These are phyloP conservation scores for Auriscalpium orientale DNA, from an alignment of 768 basidiomycete species.

Conservation along the genomic window DNA sequence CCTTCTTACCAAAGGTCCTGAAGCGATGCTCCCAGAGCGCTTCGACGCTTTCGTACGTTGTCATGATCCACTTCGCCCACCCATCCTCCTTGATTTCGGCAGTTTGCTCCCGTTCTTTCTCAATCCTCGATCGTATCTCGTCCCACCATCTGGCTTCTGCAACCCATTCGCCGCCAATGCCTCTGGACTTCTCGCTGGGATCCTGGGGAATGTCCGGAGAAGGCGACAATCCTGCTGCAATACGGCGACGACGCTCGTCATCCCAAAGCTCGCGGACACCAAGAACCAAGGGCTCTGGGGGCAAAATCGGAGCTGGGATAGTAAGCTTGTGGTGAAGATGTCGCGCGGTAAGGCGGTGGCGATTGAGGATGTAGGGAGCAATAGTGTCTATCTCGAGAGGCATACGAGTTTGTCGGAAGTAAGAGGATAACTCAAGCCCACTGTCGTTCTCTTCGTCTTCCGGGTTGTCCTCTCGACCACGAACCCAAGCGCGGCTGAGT, in stretches of 20 bases:
- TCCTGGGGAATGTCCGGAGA: conserved; percentile 69
- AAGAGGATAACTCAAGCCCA: conserved; percentile 42
- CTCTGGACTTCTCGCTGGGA: conserved; percentile 56
- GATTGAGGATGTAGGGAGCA: conserved; percentile 81
- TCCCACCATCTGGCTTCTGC: conserved; percentile 73
- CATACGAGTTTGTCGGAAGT: conserved; percentile 60
- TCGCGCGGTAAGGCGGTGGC: conserved; percentile 56
- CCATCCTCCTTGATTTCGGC: conserved; percentile 20
- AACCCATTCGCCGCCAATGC: conserved; percentile 54
- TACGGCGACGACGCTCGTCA: conserved; percentile 78
- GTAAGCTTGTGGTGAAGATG: conserved; percentile 57
- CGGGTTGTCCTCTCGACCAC: conserved; percentile 32
- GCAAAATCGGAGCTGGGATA: conserved; percentile 46
- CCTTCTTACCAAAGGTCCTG: conserved; percentile 48
- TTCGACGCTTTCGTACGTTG: conserved; percentile 85
- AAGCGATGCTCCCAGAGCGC: conserved; percentile 69
- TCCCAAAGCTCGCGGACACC: conserved; percentile 95
- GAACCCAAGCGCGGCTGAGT: conserved; percentile 56
- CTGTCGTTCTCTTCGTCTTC: conserved; percentile 19
- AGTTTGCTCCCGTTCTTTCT: conserved; percentile 31
- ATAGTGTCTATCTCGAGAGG: conserved; percentile 79
- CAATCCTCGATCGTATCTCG: conserved; percentile 56
- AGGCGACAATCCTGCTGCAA: conserved; percentile 57
- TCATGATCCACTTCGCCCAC: conserved; percentile 78
- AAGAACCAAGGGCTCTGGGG: conserved; percentile 70